Conservation (phyloP, 2,329 filamentous ascomycete genomes). For the Bipolaris cookei region DNA sequence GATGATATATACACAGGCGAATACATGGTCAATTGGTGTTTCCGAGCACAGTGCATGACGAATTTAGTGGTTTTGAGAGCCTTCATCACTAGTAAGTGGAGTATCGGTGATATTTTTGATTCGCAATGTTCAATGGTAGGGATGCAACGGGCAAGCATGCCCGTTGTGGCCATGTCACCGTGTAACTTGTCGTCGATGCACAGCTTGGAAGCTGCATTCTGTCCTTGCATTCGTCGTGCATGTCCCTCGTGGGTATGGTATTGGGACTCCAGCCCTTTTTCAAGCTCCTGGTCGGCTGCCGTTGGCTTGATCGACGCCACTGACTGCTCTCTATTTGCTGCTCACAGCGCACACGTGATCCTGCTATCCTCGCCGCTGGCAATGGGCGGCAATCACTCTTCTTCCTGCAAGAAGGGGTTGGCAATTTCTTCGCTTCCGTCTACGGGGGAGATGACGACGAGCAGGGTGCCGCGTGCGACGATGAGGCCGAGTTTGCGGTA, state of each 20-base stretch:
- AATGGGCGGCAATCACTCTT: conserved; percentile 46
- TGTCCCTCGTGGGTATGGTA: conserved; percentile 13
- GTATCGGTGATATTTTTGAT: not conserved
- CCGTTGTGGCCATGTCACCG: not conserved
- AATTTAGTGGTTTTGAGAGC: too few species aligned
- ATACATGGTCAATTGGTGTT: not conserved
- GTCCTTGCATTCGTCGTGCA: not conserved
- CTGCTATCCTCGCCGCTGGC: not conserved
- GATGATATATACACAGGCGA: not conserved
- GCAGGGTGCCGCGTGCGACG: conserved; percentile 85
- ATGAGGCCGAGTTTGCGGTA: conserved; percentile 82
- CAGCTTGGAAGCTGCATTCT: not conserved
- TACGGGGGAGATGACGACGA: conserved; percentile 89
- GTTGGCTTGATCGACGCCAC: not conserved
- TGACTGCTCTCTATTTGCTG: not conserved
- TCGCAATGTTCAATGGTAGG: not conserved
- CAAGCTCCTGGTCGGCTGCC: not conserved
- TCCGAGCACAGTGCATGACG: too few species aligned
- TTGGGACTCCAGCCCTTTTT: not conserved
- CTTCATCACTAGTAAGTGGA: not conserved
- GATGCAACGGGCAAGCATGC: conserved; percentile 4
- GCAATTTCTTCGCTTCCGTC: conserved; percentile 95
- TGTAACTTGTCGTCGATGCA: not conserved
- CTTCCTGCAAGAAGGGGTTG: conserved; percentile 84
- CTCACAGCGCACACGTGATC: not conserved